Base-by-base conservation (phyloP, 371 early-diverging fungal species). In the Rhizopus microsporus region DNA sequence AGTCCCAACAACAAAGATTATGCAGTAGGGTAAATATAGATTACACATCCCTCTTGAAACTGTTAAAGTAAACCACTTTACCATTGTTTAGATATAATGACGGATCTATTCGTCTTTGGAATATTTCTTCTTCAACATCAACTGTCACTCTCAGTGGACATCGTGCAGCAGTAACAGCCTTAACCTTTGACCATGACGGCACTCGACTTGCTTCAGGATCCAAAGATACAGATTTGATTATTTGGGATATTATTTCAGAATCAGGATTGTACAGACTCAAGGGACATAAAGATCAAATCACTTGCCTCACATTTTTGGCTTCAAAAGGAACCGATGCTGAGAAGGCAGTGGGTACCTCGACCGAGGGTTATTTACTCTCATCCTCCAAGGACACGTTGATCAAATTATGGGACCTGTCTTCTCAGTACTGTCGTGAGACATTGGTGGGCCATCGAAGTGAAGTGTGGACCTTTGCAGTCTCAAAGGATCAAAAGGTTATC, bases 171-270 rank as follows among this genome's bases (percentile, higher is more conserved):
- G 91, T 98, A 9, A 86, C 95, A 34, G 83, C 93, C 9, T 74
- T 98, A 16, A 72, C 85, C 5, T 96, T 91, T 63, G 93, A 96
- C 50, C 62, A 72, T 15, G 67, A 81, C 33, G 94, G 94, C 13
- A 83, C 90, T 6, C 81, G 88, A 34, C 83, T 98, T 34, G 96
- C 89, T 0, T 94, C 95, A 0, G 98, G 97, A 30, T 88, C 95
- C 4, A 82, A 74, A 56, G 98, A 98, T 65, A 96, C 95, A 2
- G 94, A 96, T 68, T 62, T 98, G 29, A 89, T 98, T 62, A 69
- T 96, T 32, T 98, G 98, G 98, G 97, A 98, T 69, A 81, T 96
- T 9, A 87, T 96, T 29, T 89, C 88, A 16, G 97, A 96, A 69
- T 77, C 83, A 32, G 98, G 98, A 31, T 70, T 94, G 57, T 91